Evolutionary conservation across 768 basidiomycete genomes (phyloP).

Genomic region (Porpolomopsis calyptriformis): DNA sequence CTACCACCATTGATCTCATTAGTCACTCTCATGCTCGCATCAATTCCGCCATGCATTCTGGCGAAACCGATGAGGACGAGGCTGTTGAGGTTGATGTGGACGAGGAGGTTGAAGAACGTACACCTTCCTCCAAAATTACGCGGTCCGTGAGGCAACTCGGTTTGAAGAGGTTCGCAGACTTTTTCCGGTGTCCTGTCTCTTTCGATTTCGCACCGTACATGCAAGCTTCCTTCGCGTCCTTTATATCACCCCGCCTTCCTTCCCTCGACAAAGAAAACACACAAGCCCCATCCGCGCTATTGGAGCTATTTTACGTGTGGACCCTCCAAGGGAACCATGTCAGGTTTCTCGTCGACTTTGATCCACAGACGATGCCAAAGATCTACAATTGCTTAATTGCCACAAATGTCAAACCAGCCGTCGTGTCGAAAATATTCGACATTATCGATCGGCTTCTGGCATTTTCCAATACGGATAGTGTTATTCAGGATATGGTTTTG

Average conservation of each 20-base stretch:
- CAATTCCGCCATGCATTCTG: slow-evolving; percentile 25
- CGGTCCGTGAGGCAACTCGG: slow-evolving; percentile 74
- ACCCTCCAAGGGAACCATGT: slow-evolving; percentile 46
- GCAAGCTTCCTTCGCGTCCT: slow-evolving; percentile 47
- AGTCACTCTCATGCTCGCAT: slow-evolving; percentile 54
- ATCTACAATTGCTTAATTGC: slow-evolving; percentile 75
- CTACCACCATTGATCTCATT: slow-evolving; percentile 54
- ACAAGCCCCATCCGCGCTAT: slow-evolving; percentile 78
- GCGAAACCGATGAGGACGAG: slow-evolving; percentile 27
- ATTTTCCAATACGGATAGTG: slow-evolving; percentile 40
- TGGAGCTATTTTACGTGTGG: slow-evolving; percentile 82
- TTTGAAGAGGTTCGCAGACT: slow-evolving; percentile 77
- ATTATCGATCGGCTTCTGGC: slow-evolving; percentile 64
- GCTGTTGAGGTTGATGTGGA: slow-evolving; percentile 29
- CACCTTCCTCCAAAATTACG: slow-evolving; percentile 29
- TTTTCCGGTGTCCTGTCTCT: slow-evolving; percentile 62
- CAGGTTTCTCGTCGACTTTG: slow-evolving; percentile 59
- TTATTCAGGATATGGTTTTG: slow-evolving; percentile 43
- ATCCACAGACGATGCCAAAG: slow-evolving; percentile 58
- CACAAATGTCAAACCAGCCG: slow-evolving; percentile 76
- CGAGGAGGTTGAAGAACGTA: slow-evolving; percentile 18
- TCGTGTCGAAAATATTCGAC: slow-evolving; percentile 74
- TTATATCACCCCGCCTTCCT: slow-evolving; percentile 77
- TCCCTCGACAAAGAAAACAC: slow-evolving; percentile 76
- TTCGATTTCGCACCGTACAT: slow-evolving; percentile 76